These are phyloP conservation scores for Colletotrichum chlorophyti DNA, from an alignment of 2,329 filamentous ascomycete species.

Conservation along the genomic window DNA sequence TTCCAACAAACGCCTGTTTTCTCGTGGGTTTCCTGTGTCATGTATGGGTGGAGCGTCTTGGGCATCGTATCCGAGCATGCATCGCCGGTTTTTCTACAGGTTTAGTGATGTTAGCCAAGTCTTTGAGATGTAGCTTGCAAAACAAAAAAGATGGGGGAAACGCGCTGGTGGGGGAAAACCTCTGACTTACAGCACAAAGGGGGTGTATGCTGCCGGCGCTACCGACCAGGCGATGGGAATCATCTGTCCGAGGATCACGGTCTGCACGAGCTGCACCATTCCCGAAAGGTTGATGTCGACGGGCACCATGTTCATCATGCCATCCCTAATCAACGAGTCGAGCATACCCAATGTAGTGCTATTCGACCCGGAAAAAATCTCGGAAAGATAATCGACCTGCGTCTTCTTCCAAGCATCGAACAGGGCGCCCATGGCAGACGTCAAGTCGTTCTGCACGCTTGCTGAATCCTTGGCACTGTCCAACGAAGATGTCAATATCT, in stretches of 20 bases:
- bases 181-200: slow-evolving; percentile 13
- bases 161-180: too few relatives aligned
- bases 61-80: slow-evolving; percentile 1
- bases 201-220: not conserved
- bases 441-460: not conserved
- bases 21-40: slow-evolving; percentile 7
- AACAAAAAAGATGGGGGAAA: not conserved
- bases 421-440: not conserved
- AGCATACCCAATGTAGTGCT: slow-evolving; percentile 1
- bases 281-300: slow-evolving; percentile 5
- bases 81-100: slow-evolving; percentile 1
- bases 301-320: slow-evolving; percentile 15
- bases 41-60: slow-evolving; percentile 2
- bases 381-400: not conserved
- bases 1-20: slow-evolving; percentile 9
- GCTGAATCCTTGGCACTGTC: slow-evolving; percentile 2
- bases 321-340: not conserved
- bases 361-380: not conserved
- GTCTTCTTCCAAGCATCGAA: slow-evolving; percentile 19
- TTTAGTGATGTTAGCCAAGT: not conserved
- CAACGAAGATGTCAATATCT: not conserved
- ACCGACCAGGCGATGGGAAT: slow-evolving; percentile 6
- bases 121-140: too few relatives aligned
- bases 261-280: not conserved
- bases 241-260: slow-evolving; percentile 8